These are phyloP conservation scores for Backusella tuberculispora DNA, from an alignment of 192 early-diverging fungal species.

Conservation along the genomic window DNA sequence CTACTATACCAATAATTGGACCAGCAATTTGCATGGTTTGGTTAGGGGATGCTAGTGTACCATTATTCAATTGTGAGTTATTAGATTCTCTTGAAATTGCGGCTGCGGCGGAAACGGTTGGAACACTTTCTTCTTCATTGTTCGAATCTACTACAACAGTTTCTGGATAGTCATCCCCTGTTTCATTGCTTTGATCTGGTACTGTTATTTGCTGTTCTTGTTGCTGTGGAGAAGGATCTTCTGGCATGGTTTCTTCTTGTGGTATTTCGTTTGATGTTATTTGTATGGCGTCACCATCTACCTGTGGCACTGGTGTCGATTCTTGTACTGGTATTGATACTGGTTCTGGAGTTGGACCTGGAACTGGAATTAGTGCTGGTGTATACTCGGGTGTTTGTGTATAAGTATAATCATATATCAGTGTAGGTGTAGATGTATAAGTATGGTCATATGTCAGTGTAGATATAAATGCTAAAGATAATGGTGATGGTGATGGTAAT, in stretches of 20 bases:
- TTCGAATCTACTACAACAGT: background rate
- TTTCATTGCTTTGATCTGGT: background rate
- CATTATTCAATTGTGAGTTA: background rate
- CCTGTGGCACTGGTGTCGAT: background rate
- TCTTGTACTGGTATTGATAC: background rate
- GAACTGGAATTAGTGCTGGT: background rate
- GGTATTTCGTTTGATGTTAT: background rate
- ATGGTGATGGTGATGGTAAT: background rate
- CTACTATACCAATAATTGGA: background rate
- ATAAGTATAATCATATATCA: background rate
- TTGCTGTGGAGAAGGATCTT: background rate
- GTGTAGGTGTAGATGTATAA: background rate
- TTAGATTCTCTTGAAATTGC: background rate
- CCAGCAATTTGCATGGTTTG: conserved; percentile 7
- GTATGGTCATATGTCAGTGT: background rate
- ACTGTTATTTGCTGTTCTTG: too few species aligned
- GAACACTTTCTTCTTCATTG: background rate
- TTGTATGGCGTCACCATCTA: too few species aligned
- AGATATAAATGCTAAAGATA: background rate
- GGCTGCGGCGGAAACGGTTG: background rate
- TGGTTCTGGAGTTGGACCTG: background rate
- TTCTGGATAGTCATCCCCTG: background rate
- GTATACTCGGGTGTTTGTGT: background rate
- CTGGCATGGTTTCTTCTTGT: background rate
- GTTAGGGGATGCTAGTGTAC: background rate